A percentile compares a stretch with the other conserved stretches of the same genome.
phyloP scores from a whole-genome alignment of 768 basidiomycete species.

The Rhodotorula babjevae region DNA sequence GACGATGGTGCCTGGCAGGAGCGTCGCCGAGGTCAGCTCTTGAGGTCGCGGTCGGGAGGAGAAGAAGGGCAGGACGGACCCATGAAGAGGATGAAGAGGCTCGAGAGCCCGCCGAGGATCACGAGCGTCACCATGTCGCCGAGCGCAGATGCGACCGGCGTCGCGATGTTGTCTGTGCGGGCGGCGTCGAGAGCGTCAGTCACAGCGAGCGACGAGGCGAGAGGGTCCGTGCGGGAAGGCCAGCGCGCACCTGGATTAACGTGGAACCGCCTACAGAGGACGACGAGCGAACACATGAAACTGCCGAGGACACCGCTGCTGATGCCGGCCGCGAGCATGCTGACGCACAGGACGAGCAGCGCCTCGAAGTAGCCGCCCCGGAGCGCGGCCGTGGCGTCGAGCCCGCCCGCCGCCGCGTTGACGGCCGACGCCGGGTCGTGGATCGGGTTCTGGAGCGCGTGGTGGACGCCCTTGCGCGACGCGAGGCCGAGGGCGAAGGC shows the following conservation, averaged over 20 bases:
- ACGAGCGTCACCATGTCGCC: slow-evolving; percentile 88
- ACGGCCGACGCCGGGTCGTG: slow-evolving; percentile 9
- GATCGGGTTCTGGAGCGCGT: slow-evolving; percentile 30
- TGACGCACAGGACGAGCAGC: slow-evolving; percentile 49
- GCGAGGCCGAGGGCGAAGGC: slow-evolving; percentile 64
- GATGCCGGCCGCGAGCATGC: slow-evolving; percentile 56
- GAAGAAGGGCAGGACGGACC: slow-evolving; percentile 13
- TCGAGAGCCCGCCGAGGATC: slow-evolving; percentile 59
- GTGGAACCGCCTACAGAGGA: slow-evolving; percentile 67
- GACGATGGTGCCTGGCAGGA: slow-evolving; percentile 19
- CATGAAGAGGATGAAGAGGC: slow-evolving; percentile 39
- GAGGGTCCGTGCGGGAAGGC: neutral
- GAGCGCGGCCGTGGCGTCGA: slow-evolving; percentile 5
- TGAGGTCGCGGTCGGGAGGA: neutral
- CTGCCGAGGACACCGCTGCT: slow-evolving; percentile 76
- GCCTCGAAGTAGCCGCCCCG: slow-evolving; percentile 48
- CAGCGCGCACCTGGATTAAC: slow-evolving; percentile 69
- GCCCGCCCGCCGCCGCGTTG: neutral
- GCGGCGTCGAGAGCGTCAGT: no score
- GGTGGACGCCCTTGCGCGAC: slow-evolving; percentile 36
- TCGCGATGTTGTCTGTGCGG: slow-evolving; percentile 80
- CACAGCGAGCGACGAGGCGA: neutral
- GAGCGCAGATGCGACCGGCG: slow-evolving; percentile 84
- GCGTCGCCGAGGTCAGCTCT: neutral
- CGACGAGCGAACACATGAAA: slow-evolving; percentile 82